Evolutionary conservation across 1,139 yeast genomes (phyloP), one percentile per base, ranked within the genome.

Genomic region (Scheffersomyces stambukii): DNA sequence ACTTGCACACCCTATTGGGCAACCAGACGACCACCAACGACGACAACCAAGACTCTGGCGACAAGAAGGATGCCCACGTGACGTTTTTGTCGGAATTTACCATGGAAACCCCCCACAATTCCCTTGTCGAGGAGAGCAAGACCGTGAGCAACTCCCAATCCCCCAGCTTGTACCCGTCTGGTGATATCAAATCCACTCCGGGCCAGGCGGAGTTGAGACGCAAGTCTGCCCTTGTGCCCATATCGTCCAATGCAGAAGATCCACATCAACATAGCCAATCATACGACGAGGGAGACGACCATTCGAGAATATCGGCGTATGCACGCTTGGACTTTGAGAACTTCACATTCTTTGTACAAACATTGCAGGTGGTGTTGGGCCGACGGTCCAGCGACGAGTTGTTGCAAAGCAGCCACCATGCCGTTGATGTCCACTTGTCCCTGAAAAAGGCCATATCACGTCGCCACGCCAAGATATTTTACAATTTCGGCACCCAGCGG

Each of bases 281-380:
- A 4, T 29, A 41, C 21, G 43, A 28, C 12, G 27, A 26, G 18
- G 37, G 52, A 16, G 36, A 43, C 4, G 54, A 50, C 16, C 36
- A 33, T 13, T 54, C 85, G 5, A 71, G 77, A 36, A 85, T 91
- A 8, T 82, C 89, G 7, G 98, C 98, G 1, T 91, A 91, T 52
- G 98, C 98, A 2, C 70, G 96, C 42, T 61, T 91, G 23, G 97
- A 91, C 52, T 91, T 91, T 55, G 95, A 85, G 37, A 79, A 86
- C 41, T 89, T 81, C 52, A 86, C 95, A 4, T 91, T 93, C 54
- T 91, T 88, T 46, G 96, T 91, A 4, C 98, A 91, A 57, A 91
- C 98, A 1, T 68, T 91, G 46, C 97, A 91, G 52, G 96, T 91
- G 3, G 74, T 91, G 6, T 64, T 91, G 24, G 99, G 99, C 6